Percentiles rank a stretch among this genome's conserved stretches.
Evolutionary conservation across 768 basidiomycete species (phyloP).

Genomic region (Auriscalpium microsporum): DNA sequence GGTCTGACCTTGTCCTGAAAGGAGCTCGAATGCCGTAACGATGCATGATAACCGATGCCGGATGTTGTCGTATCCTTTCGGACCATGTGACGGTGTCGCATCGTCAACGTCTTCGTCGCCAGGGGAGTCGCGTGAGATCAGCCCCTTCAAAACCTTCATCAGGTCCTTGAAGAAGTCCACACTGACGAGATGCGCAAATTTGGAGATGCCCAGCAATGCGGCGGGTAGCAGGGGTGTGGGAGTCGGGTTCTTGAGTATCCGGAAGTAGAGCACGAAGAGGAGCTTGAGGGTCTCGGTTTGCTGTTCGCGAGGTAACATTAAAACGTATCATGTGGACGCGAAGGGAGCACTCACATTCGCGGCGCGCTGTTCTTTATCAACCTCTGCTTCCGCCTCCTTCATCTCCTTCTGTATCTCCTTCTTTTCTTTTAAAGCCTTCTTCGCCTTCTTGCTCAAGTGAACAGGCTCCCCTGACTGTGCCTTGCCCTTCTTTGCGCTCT

Average conservation of each 20-base stretch:
- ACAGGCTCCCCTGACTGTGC: constrained; percentile 38
- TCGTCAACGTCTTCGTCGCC: constrained; percentile 24
- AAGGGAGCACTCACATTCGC: constrained; percentile 48
- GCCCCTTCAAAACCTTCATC: constrained; percentile 72
- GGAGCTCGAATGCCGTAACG: constrained; percentile 93
- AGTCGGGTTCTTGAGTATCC: constrained; percentile 79
- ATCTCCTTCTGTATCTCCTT: constrained; percentile 89
- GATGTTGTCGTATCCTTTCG: constrained; percentile 30
- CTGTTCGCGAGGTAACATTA: constrained; percentile 30
- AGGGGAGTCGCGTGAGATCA: constrained; percentile 49
- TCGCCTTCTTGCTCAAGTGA: constrained; percentile 88
- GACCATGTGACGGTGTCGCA: constrained; percentile 16
- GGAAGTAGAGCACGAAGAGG: constrained; percentile 94
- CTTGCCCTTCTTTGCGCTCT: constrained; percentile 33
- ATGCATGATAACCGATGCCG: constrained; percentile 74
- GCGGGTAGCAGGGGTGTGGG: constrained; percentile 76
- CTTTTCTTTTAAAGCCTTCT: constrained; percentile 77
- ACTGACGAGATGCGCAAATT: constrained; percentile 94
- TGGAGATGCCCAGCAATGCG: constrained; percentile 85
- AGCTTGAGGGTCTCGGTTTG: constrained; percentile 98
- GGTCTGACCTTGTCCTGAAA: constrained; percentile 81
- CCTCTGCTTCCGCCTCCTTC: constrained; percentile 88
- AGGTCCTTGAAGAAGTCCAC: constrained; percentile 98
- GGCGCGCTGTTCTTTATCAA: constrained; percentile 86
- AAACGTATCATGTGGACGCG: constrained; percentile 5